These are phyloP conservation scores for Fusarium sp. DNA, from an alignment of 2,329 filamentous ascomycete genomes.

Conservation along the genomic window DNA sequence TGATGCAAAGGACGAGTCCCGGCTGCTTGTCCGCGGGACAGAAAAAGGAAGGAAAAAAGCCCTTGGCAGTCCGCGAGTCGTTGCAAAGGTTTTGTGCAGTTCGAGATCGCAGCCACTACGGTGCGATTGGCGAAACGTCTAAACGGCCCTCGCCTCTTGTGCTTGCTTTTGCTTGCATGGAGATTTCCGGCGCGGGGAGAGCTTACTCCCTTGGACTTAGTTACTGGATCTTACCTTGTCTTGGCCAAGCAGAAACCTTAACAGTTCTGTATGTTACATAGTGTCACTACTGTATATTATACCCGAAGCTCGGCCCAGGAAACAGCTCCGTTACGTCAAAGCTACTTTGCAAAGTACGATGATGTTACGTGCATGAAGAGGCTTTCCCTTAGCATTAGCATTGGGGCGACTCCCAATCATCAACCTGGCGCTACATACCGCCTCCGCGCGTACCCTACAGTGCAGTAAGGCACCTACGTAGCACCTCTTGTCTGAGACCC, in stretches of 20 bases:
- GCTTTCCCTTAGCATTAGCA: conserved; percentile 27
- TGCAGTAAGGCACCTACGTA: not conserved
- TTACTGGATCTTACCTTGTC: not conserved
- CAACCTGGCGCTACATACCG: conserved; percentile 23
- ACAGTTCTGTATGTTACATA: conserved; percentile 9
- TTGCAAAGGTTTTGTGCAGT: not conserved
- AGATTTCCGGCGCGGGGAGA: conserved; percentile 19
- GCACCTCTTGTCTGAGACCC: not conserved
- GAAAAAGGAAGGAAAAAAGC: not conserved
- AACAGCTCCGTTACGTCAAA: not conserved
- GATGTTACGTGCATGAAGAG: conserved; percentile 22
- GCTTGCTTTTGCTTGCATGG: not conserved
- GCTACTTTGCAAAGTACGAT: conserved; percentile 1
- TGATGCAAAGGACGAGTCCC: not conserved
- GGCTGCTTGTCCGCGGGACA: not conserved
- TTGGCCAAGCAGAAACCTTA: conserved; percentile 7
- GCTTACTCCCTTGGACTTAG: not conserved
- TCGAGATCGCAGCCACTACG: not conserved
- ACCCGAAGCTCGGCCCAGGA: not conserved
- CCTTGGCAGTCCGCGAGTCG: conserved; percentile 10
- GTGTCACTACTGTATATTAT: conserved; percentile 8
- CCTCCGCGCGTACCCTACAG: conserved; percentile 11
- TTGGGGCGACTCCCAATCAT: conserved; percentile 26
- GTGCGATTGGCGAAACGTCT: not conserved
- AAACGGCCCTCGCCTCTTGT: conserved; percentile 15